Evolutionary conservation across 371 early-diverging fungal species (phyloP), one percentile per base, ranked within the genome.

Genomic region (Blakeslea trispora): DNA sequence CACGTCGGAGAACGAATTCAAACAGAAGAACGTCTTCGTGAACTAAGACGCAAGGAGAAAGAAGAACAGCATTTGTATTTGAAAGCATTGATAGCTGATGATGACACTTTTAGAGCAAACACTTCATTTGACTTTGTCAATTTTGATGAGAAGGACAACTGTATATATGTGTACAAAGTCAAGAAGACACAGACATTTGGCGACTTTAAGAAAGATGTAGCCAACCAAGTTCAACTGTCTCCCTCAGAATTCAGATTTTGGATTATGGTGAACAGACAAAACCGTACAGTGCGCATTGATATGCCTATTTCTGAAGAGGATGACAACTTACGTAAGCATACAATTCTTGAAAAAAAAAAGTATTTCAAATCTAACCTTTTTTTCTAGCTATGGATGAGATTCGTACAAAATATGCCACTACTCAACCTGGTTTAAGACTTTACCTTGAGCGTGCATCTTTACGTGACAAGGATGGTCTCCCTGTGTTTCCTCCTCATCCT

Each of bases 261-360:
- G 98, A 68, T 81, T 1, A 75, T 97, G 54, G 88, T 90, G 19
- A 86, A 85, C 19, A 86, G 99, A 18, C 91, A 94, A 70, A 97
- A 97, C 75, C 86, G 89, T 55, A 96, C 98, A 0, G 66, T 91
- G 37, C 87, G 99, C 18, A 90, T 92, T 4, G 97, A 97, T 62
- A 43, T 68, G 8, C 88, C 90, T 13, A 77, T 92, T 28, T 49
- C 53, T 9, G 55, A 45, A 5, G 66, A 59, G 23, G 66, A 70
- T 28, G 28, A 57, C 1, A 18, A 59, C 6, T 57, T 37, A 37
- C 37, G 37, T 60, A 5, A 66, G 49, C 40, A 56, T 46, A 21
- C 40, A 17, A 40, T 31, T 15, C 7, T 28, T n/a, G n/a, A n/a
- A n/a, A n/a, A n/a, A 7, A 28, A 28, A 7, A 28, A 28, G 28